Base-by-base conservation (phyloP, 2,329 filamentous ascomycete genomes). In the Basipetospora chlamydospora region DNA sequence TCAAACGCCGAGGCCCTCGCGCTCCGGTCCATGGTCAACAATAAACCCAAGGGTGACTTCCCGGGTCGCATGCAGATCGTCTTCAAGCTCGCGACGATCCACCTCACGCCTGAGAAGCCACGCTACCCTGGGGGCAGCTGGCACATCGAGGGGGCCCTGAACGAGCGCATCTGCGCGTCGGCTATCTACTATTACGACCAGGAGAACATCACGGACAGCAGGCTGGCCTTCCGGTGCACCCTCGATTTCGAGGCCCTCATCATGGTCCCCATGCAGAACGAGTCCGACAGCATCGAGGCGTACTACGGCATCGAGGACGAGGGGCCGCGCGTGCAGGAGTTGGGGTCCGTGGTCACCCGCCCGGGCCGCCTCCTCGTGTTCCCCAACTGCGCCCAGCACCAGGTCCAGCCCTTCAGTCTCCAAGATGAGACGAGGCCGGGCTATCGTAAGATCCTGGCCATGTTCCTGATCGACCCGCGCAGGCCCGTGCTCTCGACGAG, bases 111-210 rank as follows among this genome's bases (percentile, higher is more conserved):
- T 0, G 66, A 70, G 13, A 63, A 70, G 2, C 68, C 73, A 0
- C 47, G 47, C 0, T 79, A 73, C 43, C 50, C 54, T 0, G 66
- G 66, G 12, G 70, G 69, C 1, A 55, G 53, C 2, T 75, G 69
- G 64, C 69, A 74, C 42, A 46, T 70, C 3, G 70, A 74, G 42
- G 68, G 70, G n/a, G 55, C 58, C 40, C 43, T 62, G 7, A 80
- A 80, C 44, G 76, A 81, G 49, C 68, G 68, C 43, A 77, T 81
- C 25, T 66, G 64, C 43, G 72, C 73, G 0, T 73, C 73, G 0
- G 69, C 74, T 0, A 54, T 80, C n/a, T 76, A 73, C 51, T 75
- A 76, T 49, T 72, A 72, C 44, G 68, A 76, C 40, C 56, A 49
- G 31, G 62, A 73, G 0, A 81, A 81, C 48, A 66, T 79, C 35